phyloP scores from a whole-genome alignment of 1,284 basidiomycete genomes.

The Papiliotrema flavescens region DNA sequence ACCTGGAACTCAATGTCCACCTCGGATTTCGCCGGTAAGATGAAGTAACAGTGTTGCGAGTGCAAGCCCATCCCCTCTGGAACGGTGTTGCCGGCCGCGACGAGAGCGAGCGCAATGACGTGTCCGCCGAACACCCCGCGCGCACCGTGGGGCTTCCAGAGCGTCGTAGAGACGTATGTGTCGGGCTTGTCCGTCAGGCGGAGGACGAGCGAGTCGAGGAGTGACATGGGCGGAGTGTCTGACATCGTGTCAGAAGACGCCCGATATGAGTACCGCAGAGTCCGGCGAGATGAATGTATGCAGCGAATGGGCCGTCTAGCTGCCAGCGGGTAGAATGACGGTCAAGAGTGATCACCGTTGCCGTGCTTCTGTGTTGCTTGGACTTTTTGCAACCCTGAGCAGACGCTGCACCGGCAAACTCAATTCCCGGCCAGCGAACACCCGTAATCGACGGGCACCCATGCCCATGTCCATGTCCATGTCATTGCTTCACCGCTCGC shows the following conservation, averaged over 20 bases:
- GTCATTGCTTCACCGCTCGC: too few species aligned
- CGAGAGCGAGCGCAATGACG: conserved; percentile 81
- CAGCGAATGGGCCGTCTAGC: too few species aligned
- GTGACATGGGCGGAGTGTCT: not conserved
- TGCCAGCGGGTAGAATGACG: too few species aligned
- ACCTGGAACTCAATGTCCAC: conserved; percentile 80
- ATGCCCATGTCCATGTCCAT: not conserved
- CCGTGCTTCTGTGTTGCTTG: not conserved
- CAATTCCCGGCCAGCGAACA: not conserved
- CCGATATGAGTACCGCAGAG: too few species aligned
- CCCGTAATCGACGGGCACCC: not conserved
- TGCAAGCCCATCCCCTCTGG: conserved; percentile 60
- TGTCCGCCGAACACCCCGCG: conserved; percentile 82
- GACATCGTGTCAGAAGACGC: too few species aligned
- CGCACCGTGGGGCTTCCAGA: conserved; percentile 63
- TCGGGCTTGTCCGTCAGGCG: not conserved
- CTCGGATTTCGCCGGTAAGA: conserved; percentile 60
- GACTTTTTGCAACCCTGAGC: not conserved
- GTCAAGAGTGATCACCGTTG: too few species aligned
- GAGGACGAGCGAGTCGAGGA: not conserved
- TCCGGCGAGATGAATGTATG: too few species aligned
- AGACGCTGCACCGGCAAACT: not conserved
- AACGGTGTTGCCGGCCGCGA: conserved; percentile 72
- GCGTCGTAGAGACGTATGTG: conserved; percentile 13
- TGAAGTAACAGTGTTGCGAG: conserved; percentile 54